Evolutionary conservation across 2,329 filamentous ascomycete species (phyloP).

Genomic region (Ophiostoma perfectum): DNA sequence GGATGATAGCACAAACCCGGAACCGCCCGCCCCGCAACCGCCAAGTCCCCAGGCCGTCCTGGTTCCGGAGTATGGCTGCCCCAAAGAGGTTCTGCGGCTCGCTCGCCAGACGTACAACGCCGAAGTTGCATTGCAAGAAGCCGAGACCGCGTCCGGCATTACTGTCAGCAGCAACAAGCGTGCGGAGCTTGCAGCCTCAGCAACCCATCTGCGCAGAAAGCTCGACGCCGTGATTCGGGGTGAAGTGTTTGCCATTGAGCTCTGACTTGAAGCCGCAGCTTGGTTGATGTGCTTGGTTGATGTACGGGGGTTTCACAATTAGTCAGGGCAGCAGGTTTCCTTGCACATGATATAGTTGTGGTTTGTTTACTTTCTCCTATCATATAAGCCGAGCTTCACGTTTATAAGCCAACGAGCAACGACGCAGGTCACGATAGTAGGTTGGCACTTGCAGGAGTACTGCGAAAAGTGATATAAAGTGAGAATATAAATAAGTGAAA

Average conservation of each 20-base stretch:
- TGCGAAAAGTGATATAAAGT: no score
- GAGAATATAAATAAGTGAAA: no score
- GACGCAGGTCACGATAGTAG: no score
- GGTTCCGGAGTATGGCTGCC: slow-evolving; percentile 17
- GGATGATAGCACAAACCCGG: background rate
- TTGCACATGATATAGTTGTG: no score
- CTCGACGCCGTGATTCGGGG: slow-evolving; percentile 13
- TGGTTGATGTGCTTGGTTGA: background rate
- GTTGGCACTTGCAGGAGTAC: no score
- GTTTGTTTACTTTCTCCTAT: no score
- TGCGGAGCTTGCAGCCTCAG: background rate
- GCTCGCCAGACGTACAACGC: background rate
- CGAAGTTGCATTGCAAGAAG: background rate
- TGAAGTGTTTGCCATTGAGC: slow-evolving; percentile 21
- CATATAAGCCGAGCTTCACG: no score
- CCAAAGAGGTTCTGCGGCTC: slow-evolving; percentile 22
- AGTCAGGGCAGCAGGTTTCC: no score
- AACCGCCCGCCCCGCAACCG: background rate
- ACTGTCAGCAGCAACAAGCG: background rate
- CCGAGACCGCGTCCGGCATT: background rate
- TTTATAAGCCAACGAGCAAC: no score
- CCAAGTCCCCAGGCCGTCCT: slow-evolving; percentile 19
- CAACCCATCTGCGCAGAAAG: background rate
- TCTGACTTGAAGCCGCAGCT: background rate
- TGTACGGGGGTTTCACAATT: background rate